A percentile compares a stretch with the other conserved stretches of the same genome.
Conservation (phyloP, 129 eudicot genomes). For the Chrysanthemum lavandulifolium region DNA sequence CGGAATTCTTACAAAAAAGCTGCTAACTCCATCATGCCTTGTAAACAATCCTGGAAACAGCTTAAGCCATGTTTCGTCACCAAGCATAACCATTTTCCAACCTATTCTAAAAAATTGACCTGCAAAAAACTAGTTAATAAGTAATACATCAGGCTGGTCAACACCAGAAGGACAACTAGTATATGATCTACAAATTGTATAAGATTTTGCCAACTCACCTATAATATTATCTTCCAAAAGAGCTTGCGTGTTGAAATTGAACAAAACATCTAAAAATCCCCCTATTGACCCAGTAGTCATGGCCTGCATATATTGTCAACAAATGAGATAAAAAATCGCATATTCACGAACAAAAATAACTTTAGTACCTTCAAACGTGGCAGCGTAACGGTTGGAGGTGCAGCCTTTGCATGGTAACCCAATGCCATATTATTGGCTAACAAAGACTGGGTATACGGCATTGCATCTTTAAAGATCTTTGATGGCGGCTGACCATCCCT, state of each 20-base stretch:
- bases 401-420: slow-evolving; percentile 94
- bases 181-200: neutral
- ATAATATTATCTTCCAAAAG: slow-evolving; percentile 84
- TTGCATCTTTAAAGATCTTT: slow-evolving; percentile 50
- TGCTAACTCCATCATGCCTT: slow-evolving; percentile 92
- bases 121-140: slow-evolving; percentile 37
- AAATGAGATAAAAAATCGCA: neutral
- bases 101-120: slow-evolving; percentile 76
- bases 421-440: slow-evolving; percentile 57
- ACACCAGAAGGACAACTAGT: neutral
- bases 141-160: slow-evolving; percentile 23
- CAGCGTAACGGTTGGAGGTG: slow-evolving; percentile 96
- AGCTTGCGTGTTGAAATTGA: slow-evolving; percentile 86
- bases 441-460: slow-evolving; percentile 92
- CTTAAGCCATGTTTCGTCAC: slow-evolving; percentile 98
- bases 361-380: slow-evolving; percentile 84
- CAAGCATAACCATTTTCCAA: slow-evolving; percentile 95
- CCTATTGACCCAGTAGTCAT: slow-evolving; percentile 85
- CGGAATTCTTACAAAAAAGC: slow-evolving; percentile 76
- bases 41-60: slow-evolving; percentile 77
- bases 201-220: slow-evolving; percentile 42
- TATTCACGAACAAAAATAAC: neutral
- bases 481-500: slow-evolving; percentile 70
- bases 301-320: slow-evolving; percentile 49
- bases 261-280: slow-evolving; percentile 89